A percentile compares a stretch with the other conserved stretches of the same genome.
Conservation (phyloP, 148 eudicot genomes). For the Cornus controversa region DNA sequence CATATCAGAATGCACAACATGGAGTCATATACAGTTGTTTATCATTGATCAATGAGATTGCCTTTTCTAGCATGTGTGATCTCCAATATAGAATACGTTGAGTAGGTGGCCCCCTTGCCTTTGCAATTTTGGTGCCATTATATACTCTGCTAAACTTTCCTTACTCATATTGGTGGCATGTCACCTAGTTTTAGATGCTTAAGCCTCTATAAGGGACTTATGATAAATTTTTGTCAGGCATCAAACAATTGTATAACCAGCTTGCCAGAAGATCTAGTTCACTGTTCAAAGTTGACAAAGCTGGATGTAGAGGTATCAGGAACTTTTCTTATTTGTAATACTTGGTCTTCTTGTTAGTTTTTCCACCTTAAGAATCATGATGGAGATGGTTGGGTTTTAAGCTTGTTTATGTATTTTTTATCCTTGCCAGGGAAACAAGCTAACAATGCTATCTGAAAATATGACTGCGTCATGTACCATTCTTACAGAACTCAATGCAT, state of each 20-base stretch:
- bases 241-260: conserved; percentile 77
- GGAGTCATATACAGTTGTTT: neutral
- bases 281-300: conserved; percentile 68
- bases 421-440: conserved; percentile 78
- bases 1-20: neutral
- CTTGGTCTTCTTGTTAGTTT: neutral
- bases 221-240: conserved; percentile 43
- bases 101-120: neutral
- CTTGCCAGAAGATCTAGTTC: conserved; percentile 75
- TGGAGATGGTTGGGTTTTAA: conserved; percentile 5
- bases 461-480: conserved; percentile 70
- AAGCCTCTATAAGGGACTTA: conserved; percentile 7
- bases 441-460: conserved; percentile 53
- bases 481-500: conserved; percentile 88
- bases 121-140: neutral
- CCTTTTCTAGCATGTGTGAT: neutral
- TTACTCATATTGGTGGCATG: neutral
- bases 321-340: conserved; percentile 1
- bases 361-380: neutral
- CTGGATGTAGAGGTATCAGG: conserved; percentile 80
- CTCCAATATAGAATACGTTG: neutral
- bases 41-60: neutral
- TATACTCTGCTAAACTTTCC: neutral
- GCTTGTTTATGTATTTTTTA: neutral
- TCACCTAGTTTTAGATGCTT: neutral